phyloP scores from a whole-genome alignment of 2,329 filamentous ascomycete genomes.

The Scopulariopsis brevicaulis region DNA sequence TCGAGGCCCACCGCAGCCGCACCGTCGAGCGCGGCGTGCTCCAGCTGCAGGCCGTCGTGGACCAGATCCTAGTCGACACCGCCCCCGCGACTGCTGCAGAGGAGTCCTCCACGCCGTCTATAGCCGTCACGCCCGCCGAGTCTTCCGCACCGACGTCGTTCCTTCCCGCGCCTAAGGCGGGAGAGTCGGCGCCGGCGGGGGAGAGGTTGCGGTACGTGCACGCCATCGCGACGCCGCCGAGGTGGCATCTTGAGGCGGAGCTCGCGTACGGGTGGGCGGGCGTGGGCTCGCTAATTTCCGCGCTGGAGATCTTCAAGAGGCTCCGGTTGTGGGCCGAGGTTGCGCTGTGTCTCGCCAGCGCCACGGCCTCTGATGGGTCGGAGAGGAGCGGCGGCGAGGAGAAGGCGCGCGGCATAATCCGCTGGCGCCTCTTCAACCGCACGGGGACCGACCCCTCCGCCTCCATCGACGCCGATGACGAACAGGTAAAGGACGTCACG shows the following conservation, averaged over 20 bases:
- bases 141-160: constrained; percentile 53
- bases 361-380: constrained; percentile 38
- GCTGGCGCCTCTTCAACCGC: constrained; percentile 66
- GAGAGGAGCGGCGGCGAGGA: constrained; percentile 54
- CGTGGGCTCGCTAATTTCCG: constrained; percentile 77
- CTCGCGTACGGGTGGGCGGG: constrained; percentile 86
- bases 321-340: constrained; percentile 92
- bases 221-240: constrained; percentile 68
- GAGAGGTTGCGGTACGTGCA: constrained; percentile 77
- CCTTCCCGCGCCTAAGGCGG: constrained; percentile 61
- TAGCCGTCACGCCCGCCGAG: constrained; percentile 29
- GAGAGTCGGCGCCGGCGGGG: constrained; percentile 66
- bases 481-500: constrained; percentile 40
- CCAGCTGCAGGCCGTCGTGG: constrained; percentile 88
- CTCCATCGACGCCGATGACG: constrained; percentile 32
- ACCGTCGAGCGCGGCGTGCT: constrained; percentile 84
- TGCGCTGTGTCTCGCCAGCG: constrained; percentile 71
- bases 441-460: constrained; percentile 24
- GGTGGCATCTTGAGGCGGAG: constrained; percentile 93
- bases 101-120: constrained; percentile 27
- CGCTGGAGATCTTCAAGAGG: constrained; percentile 90
- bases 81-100: constrained; percentile 12
- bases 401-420: constrained; percentile 66
- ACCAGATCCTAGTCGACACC: constrained; percentile 88
- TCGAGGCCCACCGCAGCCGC: constrained; percentile 77